phyloP scores from a whole-genome alignment of 768 basidiomycete species.

The Leucocoprinus leucothites region DNA sequence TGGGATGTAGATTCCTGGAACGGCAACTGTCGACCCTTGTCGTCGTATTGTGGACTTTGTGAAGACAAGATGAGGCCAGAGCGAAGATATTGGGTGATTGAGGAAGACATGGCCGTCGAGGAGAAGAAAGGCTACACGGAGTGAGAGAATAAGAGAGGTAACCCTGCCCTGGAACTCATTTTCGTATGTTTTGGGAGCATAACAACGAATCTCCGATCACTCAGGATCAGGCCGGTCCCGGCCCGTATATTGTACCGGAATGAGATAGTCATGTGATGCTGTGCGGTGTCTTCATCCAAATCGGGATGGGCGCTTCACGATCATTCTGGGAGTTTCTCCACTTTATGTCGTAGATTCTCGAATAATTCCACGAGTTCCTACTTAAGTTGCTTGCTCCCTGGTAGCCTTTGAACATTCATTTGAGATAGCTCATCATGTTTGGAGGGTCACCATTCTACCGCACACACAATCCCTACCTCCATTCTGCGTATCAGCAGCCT shows the following conservation, averaged over 20 bases:
- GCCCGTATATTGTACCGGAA: neutral
- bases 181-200: constrained; percentile 7
- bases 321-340: neutral
- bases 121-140: constrained; percentile 2
- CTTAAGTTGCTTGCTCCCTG: neutral
- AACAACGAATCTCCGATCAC: constrained; percentile 11
- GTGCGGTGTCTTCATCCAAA: neutral
- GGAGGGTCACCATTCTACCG: constrained; percentile 4
- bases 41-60: constrained; percentile 31
- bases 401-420: neutral
- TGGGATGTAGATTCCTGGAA: constrained; percentile 45
- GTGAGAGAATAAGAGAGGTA: neutral
- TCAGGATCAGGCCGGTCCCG: constrained; percentile 14
- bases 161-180: constrained; percentile 2
- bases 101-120: constrained; percentile 17
- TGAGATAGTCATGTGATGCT: neutral
- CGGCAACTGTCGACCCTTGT: constrained; percentile 39
- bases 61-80: constrained; percentile 24
- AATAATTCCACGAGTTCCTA: neutral
- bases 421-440: neutral
- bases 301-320: neutral
- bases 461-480: constrained; percentile 24
- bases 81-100: constrained; percentile 22
- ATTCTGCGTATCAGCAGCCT: too few species aligned
- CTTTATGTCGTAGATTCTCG: neutral